Percentiles rank a stretch among this genome's conserved stretches.
Conservation (phyloP, 495 filamentous ascomycete genomes). For the Neurospora sp. region DNA sequence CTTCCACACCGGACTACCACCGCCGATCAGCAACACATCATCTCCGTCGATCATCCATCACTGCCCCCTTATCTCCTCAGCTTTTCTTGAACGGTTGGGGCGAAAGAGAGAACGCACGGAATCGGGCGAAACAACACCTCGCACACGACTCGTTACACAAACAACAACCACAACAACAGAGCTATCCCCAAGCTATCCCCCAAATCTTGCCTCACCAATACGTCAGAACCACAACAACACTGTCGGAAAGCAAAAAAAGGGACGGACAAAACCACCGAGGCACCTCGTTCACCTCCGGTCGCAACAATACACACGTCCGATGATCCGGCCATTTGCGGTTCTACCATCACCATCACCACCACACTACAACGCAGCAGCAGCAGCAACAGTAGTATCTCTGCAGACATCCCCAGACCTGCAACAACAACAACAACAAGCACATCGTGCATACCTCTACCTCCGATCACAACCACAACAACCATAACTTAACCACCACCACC, state of each 20-base stretch:
- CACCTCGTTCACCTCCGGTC: background rate
- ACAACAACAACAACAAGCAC: background rate
- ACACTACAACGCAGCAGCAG: background rate
- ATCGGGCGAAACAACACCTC: background rate
- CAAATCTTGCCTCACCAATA: background rate
- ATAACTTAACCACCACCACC: too few species aligned
- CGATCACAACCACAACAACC: background rate
- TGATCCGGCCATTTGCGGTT: conserved; percentile 7
- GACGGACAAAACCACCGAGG: background rate
- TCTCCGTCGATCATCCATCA: background rate
- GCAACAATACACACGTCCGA: conserved; percentile 3
- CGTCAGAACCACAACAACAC: background rate
- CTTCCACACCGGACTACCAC: background rate
- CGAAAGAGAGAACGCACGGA: background rate
- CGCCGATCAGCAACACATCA: background rate
- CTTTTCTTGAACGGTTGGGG: background rate
- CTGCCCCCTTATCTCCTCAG: background rate
- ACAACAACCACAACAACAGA: background rate
- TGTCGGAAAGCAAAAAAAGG: background rate
- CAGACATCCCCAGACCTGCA: conserved; percentile 1
- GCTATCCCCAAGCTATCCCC: background rate
- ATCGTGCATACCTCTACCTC: background rate
- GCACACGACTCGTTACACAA: background rate
- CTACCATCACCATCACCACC: background rate
- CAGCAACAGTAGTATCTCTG: background rate